Evolutionary conservation across 257 asterid genomes (phyloP).

Genomic region (Ehretia macrophylla): DNA sequence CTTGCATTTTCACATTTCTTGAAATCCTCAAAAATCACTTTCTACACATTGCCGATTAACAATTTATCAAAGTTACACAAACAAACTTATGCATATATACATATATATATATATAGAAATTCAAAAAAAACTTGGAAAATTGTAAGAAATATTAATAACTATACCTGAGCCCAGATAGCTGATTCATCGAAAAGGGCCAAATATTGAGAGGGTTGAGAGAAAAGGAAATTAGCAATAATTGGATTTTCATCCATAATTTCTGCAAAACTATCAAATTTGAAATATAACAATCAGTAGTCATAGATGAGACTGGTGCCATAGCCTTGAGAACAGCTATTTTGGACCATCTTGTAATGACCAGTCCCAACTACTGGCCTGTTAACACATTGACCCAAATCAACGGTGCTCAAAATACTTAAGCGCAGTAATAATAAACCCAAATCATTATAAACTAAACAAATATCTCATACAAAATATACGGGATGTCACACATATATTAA

Average conservation of each 20-base stretch:
- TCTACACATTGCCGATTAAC: constrained; percentile 37
- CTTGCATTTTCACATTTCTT: constrained; percentile 52
- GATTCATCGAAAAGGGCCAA: constrained; percentile 67
- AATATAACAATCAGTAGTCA: neutral
- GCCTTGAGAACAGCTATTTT: no score
- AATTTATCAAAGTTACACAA: constrained; percentile 10
- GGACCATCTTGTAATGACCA: no score
- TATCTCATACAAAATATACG: no score
- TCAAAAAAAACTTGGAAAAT: neutral
- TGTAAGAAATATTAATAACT: neutral
- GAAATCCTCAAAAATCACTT: constrained; percentile 61
- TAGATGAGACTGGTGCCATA: no score
- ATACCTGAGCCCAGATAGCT: constrained; percentile 88
- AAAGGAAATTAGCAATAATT: constrained; percentile 59
- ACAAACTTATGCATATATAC: neutral
- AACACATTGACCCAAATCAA: no score
- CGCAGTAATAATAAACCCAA: no score
- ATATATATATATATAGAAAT: neutral
- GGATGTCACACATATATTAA: no score
- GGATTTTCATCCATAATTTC: constrained; percentile 83
- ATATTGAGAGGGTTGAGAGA: constrained; percentile 66
- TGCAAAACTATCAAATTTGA: constrained; percentile 51
- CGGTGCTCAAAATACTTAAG: no score
- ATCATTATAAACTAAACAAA: no score
- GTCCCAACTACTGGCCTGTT: no score